Evolutionary conservation across 208 protist species (phyloP).

Genomic region (Trichomonas vaginalis): DNA sequence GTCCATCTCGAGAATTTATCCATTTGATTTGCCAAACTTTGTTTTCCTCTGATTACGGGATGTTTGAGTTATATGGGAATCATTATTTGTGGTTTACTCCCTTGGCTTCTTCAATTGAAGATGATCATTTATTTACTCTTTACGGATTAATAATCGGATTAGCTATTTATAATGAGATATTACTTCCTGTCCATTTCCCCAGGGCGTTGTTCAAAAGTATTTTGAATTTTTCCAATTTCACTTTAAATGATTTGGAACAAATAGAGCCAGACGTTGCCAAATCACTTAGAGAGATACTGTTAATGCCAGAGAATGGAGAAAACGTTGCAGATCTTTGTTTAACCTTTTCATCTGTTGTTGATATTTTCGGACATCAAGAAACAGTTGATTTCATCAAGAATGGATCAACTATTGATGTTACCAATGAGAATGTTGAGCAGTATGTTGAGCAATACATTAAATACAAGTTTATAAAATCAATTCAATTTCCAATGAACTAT

Average conservation of each 20-base stretch:
- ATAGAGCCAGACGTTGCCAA: slow-evolving; percentile 26
- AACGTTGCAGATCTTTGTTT: background rate
- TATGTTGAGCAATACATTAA: slow-evolving; percentile 26
- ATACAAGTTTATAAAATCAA: background rate
- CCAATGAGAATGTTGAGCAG: slow-evolving; percentile 29
- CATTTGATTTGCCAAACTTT: slow-evolving; percentile 64
- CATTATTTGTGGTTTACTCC: slow-evolving; percentile 56
- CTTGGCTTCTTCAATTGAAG: slow-evolving; percentile 36
- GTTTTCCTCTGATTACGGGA: slow-evolving; percentile 64
- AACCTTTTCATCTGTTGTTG: slow-evolving; percentile 12
- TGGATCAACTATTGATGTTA: slow-evolving; percentile 18
- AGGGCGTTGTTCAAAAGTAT: slow-evolving; percentile 29
- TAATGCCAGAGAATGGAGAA: background rate
- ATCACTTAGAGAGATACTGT: background rate
- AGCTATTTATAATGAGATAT: slow-evolving; percentile 72
- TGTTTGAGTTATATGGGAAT: slow-evolving; percentile 57
- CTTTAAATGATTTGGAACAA: slow-evolving; percentile 19
- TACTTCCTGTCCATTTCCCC: slow-evolving; percentile 69
- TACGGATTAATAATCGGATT: slow-evolving; percentile 53
- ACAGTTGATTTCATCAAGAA: slow-evolving; percentile 22
- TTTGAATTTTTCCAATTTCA: background rate
- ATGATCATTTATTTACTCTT: background rate
- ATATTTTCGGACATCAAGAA: background rate
- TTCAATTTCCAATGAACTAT: background rate
- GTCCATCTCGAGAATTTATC: slow-evolving; percentile 81